Evolutionary conservation across 768 basidiomycete genomes (phyloP).

Genomic region (Panus rudis): DNA sequence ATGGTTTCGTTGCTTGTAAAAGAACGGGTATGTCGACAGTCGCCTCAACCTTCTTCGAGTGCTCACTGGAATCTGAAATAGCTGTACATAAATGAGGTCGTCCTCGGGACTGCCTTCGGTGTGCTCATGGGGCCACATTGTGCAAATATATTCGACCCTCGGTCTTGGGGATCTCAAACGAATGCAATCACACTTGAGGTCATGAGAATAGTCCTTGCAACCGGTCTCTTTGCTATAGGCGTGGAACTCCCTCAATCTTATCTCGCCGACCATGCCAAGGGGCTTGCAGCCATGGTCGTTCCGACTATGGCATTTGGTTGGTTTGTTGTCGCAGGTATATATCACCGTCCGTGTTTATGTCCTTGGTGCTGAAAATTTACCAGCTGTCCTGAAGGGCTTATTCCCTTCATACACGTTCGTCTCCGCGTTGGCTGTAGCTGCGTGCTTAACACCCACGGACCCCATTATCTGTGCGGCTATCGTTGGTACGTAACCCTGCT

Average conservation of each 20-base stretch:
- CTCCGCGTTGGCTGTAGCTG: constrained; percentile 78
- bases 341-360: too few species aligned
- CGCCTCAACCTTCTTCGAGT: neutral
- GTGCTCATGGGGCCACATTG: constrained; percentile 66
- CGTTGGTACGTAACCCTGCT: constrained; percentile 37
- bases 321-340: constrained; percentile 63
- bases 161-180: constrained; percentile 51
- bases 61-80: constrained; percentile 18
- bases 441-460: constrained; percentile 91
- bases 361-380: neutral
- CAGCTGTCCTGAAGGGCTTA: constrained; percentile 60
- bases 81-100: constrained; percentile 90
- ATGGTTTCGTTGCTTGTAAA: constrained; percentile 77
- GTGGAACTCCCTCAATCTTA: constrained; percentile 88
- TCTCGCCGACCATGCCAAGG: constrained; percentile 70
- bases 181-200: constrained; percentile 77
- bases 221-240: constrained; percentile 91
- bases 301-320: constrained; percentile 85
- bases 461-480: constrained; percentile 87
- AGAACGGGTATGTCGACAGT: constrained; percentile 51
- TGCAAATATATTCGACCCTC: constrained; percentile 67
- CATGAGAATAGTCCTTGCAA: constrained; percentile 82
- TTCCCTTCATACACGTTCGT: constrained; percentile 69
- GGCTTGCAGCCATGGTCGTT: constrained; percentile 62
- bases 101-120: constrained; percentile 74